Percentiles rank a stretch among this genome's conserved stretches.
phyloP scores from a whole-genome alignment of 2,329 filamentous ascomycete genomes.

The Sclerotinia borealis region DNA sequence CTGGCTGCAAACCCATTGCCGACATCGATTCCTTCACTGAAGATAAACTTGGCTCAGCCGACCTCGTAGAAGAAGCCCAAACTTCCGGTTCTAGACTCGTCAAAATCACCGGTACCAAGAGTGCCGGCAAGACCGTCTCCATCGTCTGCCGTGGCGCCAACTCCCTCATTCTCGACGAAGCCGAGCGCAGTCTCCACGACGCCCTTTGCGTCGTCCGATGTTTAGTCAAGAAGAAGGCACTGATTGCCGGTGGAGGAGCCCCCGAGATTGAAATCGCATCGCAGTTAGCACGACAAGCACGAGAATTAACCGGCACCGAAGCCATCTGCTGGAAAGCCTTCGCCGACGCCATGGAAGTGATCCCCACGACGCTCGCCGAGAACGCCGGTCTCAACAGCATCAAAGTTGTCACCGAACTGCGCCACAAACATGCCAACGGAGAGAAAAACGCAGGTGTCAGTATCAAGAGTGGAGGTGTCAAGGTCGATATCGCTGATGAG shows the following conservation, averaged over 20 bases:
- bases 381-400: slow-evolving; percentile 98
- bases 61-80: slow-evolving; percentile 88
- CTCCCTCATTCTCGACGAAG: slow-evolving; percentile 89
- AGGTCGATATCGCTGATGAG: slow-evolving; percentile 93
- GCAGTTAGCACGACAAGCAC: slow-evolving; percentile 73
- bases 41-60: slow-evolving; percentile 91
- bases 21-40: slow-evolving; percentile 98
- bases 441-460: slow-evolving; percentile 96
- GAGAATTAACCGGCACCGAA: slow-evolving; percentile 82
- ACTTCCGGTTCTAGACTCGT: slow-evolving; percentile 85
- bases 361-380: slow-evolving; percentile 93
- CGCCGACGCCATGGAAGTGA: slow-evolving; percentile 93
- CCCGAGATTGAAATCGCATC: slow-evolving; percentile 96
- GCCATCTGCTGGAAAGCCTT: slow-evolving; percentile 99
- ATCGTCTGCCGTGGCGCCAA: slow-evolving; percentile 95
- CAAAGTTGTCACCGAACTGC: slow-evolving; percentile 93
- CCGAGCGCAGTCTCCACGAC: slow-evolving; percentile 93
- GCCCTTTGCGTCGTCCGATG: slow-evolving; percentile 96
- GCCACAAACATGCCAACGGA: slow-evolving; percentile 89
- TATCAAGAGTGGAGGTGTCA: slow-evolving; percentile 96
- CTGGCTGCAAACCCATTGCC: slow-evolving; percentile 96
- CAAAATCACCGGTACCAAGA: slow-evolving; percentile 88
- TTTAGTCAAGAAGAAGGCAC: slow-evolving; percentile 98
- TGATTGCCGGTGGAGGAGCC: slow-evolving; percentile 93
- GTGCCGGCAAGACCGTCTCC: slow-evolving; percentile 80